Percentiles rank a stretch among this genome's conserved stretches.
Conservation (phyloP, 2,329 filamentous ascomycete species). For the Neoascochyta sp. region DNA sequence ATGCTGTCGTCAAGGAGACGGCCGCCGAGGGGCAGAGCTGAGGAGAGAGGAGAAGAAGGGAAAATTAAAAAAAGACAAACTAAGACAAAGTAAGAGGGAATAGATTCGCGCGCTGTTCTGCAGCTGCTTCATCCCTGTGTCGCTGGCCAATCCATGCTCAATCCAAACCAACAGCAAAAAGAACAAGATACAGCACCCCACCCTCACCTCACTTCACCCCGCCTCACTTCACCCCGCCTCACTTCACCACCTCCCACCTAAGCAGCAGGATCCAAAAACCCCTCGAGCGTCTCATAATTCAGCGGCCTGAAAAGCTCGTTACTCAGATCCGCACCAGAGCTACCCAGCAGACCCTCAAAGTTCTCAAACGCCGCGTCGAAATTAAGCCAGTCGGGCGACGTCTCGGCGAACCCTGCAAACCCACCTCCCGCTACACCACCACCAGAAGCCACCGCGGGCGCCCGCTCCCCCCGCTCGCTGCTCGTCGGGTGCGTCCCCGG, state of each 20-base stretch:
- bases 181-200: background rate
- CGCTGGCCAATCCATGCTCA: no score
- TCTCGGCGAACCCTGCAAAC: conserved; percentile 35
- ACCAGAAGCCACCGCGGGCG: conserved; percentile 19
- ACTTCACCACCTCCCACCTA: conserved; percentile 1
- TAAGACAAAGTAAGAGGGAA: background rate
- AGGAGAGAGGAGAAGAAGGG: background rate
- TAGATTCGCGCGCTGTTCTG: no score
- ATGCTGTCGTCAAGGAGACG: conserved; percentile 62
- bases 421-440: no score
- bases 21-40: conserved; percentile 14
- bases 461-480: conserved; percentile 33
- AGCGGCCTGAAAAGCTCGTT: conserved; percentile 38
- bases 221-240: no score
- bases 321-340: conserved; percentile 37
- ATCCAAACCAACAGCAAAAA: background rate
- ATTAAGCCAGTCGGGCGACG: conserved; percentile 39
- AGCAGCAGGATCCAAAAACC: conserved; percentile 28
- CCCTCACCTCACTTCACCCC: background rate
- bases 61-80: background rate
- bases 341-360: conserved; percentile 38
- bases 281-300: conserved; percentile 35
- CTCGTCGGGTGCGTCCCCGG: conserved; percentile 39
- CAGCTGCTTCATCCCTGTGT: background rate
- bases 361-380: conserved; percentile 42